Evolutionary conservation across 306 rosid species (phyloP), one percentile per base, ranked within the genome.

Genomic region (Lagenaria siceraria): DNA sequence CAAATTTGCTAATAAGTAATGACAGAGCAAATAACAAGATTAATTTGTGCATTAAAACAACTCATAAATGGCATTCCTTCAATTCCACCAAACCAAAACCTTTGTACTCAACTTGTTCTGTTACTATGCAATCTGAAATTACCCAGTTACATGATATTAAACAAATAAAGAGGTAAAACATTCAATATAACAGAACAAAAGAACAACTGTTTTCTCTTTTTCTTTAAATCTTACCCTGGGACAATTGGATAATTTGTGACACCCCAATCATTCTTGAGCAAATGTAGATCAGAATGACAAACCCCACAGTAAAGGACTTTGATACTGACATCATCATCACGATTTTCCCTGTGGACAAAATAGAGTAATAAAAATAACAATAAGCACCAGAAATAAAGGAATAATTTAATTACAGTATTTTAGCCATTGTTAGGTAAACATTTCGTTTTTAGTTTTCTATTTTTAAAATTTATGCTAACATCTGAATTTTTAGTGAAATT

Each of bases 261-360:
- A n/a, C 96, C 96, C 98, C 97, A 91, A 0, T 94, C 98, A 29
- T 94, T 94, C 85, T 86, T 91, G 21, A 69, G 24, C 58, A 61
- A 65, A 76, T 94, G 98, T 11, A 94, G 86, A 84, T 94, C 98
- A 53, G 97, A 91, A 81, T 94, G 98, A 78, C 98, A 94, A 88
- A 94, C 89, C 21, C 98, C 98, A 54, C 97, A 94, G 58, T 49
- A 94, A 0, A 91, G 90, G 72, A 94, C 81, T 76, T 91, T 87
- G 59, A 94, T 6, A 15, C 89, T 81, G 29, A 94, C 97, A 73
- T 94, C 98, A 35, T 90, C 91, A 1, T 71, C 87, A 4, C 88
- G 94, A 74, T 85, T 90, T 73, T 91, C 94, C 88, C 98, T 93
- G 86, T 48, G 76, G 81, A 80, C 29, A 78, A 38, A 2, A 11